Conservation (phyloP, 495 filamentous ascomycete species). For the Neurospora intermedia region DNA sequence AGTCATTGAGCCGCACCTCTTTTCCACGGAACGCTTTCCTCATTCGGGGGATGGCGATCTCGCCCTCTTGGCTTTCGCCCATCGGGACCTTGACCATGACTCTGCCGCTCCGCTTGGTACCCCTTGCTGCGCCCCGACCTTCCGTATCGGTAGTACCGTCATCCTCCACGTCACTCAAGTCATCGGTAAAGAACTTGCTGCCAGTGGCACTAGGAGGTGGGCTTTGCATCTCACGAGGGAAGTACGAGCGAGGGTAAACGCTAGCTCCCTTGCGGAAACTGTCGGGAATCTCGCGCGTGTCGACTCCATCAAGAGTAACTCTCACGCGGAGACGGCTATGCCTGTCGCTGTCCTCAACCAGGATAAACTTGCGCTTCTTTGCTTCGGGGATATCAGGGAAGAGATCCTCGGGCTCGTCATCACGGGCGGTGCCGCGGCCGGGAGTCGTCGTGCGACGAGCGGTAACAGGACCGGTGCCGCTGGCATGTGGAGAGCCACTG, state of each 20-base stretch:
- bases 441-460: constrained; percentile 10
- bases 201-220: constrained; percentile 57
- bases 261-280: constrained; percentile 80
- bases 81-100: constrained; percentile 50
- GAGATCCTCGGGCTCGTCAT: constrained; percentile 49
- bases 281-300: constrained; percentile 89
- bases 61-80: constrained; percentile 51
- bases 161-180: constrained; percentile 39
- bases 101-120: constrained; percentile 14
- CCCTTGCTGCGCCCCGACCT: constrained; percentile 19
- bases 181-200: constrained; percentile 55
- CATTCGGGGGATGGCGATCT: constrained; percentile 63
- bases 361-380: constrained; percentile 90
- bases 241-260: constrained; percentile 84
- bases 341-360: constrained; percentile 79
- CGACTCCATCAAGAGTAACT: constrained; percentile 75
- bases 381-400: constrained; percentile 79
- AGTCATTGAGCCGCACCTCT: constrained; percentile 79
- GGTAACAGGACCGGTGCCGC: constrained; percentile 16
- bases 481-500: constrained; percentile 36
- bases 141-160: constrained; percentile 47
- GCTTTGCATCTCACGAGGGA: constrained; percentile 75
- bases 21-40: constrained; percentile 55
- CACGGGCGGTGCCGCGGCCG: constrained; percentile 17
- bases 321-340: constrained; percentile 71